Percentiles rank a stretch among this genome's conserved stretches.
These are phyloP conservation scores for Sarcomyxa edulis DNA, from an alignment of 768 basidiomycete genomes.

Conservation along the genomic window DNA sequence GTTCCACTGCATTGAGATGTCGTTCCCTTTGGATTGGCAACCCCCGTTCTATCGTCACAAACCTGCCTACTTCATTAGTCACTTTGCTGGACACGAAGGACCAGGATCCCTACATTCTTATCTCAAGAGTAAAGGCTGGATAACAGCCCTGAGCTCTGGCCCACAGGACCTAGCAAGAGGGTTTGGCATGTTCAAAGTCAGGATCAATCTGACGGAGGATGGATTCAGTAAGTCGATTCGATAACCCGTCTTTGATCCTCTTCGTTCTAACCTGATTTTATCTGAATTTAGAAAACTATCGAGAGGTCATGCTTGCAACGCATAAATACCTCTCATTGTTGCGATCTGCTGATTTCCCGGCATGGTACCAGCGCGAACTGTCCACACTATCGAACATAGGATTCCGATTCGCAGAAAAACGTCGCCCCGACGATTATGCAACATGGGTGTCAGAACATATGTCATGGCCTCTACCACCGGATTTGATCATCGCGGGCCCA, in stretches of 20 bases:
- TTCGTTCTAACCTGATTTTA: slow-evolving; percentile 2
- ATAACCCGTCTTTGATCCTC: background rate
- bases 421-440: slow-evolving; percentile 74
- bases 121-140: slow-evolving; percentile 86
- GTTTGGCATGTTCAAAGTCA: slow-evolving; percentile 87
- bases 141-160: slow-evolving; percentile 67
- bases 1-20: slow-evolving; percentile 78
- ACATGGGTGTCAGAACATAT: slow-evolving; percentile 70
- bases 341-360: slow-evolving; percentile 51
- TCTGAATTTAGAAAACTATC: slow-evolving; percentile 58
- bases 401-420: slow-evolving; percentile 87
- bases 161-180: slow-evolving; percentile 71
- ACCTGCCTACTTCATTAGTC: slow-evolving; percentile 69
- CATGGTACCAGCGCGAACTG: slow-evolving; percentile 75
- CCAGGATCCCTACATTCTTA: slow-evolving; percentile 88
- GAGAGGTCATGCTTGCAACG: slow-evolving; percentile 57
- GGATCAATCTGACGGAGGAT: slow-evolving; percentile 71
- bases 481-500: slow-evolving; percentile 67
- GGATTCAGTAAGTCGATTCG: slow-evolving; percentile 74
- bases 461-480: slow-evolving; percentile 76
- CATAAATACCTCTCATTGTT: slow-evolving; percentile 80
- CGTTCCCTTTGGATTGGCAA: slow-evolving; percentile 74
- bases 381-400: slow-evolving; percentile 63
- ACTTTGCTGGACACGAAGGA: slow-evolving; percentile 90
- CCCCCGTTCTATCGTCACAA: slow-evolving; percentile 71